Evolutionary conservation across 179 eudicot genomes (phyloP), one percentile per base, ranked within the genome.

Genomic region (Drosera spatulata): DNA sequence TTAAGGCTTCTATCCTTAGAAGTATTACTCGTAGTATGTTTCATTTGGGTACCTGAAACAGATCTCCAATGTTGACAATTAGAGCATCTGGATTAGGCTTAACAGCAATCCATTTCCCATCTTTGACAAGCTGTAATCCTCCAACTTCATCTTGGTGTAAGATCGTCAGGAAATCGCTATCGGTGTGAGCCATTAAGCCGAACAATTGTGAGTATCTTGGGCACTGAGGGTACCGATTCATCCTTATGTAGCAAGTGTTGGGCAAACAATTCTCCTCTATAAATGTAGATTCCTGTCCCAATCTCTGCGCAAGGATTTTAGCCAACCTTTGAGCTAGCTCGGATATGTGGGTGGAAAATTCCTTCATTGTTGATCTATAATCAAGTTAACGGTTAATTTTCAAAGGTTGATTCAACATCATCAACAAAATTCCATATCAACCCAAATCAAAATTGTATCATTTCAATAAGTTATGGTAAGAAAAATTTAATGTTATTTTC

Each of bases 181-280:
- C 98, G 1, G 98, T 89, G 67, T 91, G 98, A 7, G 88, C 87
- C 87, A 86, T 81, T n/a, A 91, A 64, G 3, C 98, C 98, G 41
- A 71, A 72, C 5, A 91, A 56, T 6, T 81, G 73, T 2, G 78
- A 61, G 59, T 80, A 76, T 7, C 75, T 64, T 44, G 96, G 93
- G 51, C 96, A 91, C 4, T 85, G 77, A 1, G 93, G 98, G 65
- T 91, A 91, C 60, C 95, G 67, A 69, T 89, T 91, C 95, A 91
- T 72, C 54, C 98, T 73, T 50, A 91, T 59, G 33, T 86, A 89
- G 67, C 96, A 86, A 40, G 84, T 79, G 62, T 62, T 77, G 4
- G 86, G 81, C 69, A 71, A 46, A 69, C 98, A 88, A 5, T 73
- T 79, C 42, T 86, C 80, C 59, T 69, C 69, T 49, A 91, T 71